Conservation (phyloP, 805 yeast genomes). For the Debaryomyces tyrocola region DNA sequence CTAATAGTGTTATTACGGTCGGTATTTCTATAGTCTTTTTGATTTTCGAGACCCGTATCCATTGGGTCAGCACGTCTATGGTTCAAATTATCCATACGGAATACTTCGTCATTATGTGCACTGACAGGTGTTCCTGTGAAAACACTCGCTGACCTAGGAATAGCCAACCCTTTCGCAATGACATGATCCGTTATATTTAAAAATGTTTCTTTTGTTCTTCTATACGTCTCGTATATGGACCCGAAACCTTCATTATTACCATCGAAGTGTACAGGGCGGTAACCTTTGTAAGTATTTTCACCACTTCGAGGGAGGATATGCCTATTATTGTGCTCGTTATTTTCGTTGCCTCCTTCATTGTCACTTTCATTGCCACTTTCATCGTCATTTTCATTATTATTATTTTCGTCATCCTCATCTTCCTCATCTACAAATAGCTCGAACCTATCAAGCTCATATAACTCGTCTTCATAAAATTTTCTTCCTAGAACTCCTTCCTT, state of each 20-base stretch:
- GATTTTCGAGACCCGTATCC: neutral
- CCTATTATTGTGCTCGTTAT: neutral
- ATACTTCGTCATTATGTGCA: neutral
- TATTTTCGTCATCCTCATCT: conserved; percentile 10
- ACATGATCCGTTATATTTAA: conserved; percentile 51
- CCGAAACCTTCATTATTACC: neutral
- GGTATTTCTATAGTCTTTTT: no score
- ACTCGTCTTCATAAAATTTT: conserved; percentile 69
- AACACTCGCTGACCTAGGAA: conserved; percentile 49
- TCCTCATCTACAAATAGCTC: conserved; percentile 41
- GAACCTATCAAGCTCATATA: conserved; percentile 39
- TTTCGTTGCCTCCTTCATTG: conserved; percentile 5
- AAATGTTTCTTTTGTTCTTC: conserved; percentile 36
- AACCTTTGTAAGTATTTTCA: neutral
- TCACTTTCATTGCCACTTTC: conserved; percentile 19
- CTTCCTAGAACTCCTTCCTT: conserved; percentile 75
- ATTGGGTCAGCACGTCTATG: neutral
- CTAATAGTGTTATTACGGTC: neutral
- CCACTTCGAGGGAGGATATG: neutral
- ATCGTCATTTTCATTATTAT: conserved; percentile 9
- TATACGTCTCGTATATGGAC: neutral
- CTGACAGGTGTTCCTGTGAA: conserved; percentile 4
- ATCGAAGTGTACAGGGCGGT: neutral
- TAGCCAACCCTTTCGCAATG: conserved; percentile 58
- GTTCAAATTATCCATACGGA: neutral